Percentiles rank a stretch among this genome's conserved stretches.
Evolutionary conservation across 371 early-diverging fungal species (phyloP).

Genomic region (Rhizomucor miehei): DNA sequence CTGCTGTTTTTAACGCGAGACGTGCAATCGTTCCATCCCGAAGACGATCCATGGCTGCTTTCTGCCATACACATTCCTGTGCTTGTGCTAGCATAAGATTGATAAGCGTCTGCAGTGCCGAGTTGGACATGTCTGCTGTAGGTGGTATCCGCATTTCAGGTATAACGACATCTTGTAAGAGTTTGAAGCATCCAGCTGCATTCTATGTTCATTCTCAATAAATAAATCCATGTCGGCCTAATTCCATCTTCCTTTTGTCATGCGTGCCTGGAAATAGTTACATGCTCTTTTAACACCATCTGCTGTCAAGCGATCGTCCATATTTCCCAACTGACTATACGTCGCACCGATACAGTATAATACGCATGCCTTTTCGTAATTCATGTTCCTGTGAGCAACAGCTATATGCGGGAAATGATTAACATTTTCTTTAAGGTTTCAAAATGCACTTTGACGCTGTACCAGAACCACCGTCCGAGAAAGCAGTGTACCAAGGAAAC

Average conservation of each 20-base stretch:
- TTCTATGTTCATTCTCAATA: conserved; percentile 31
- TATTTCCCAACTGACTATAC: conserved; percentile 73
- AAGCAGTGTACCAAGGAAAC: conserved; percentile 62
- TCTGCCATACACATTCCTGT: conserved; percentile 85
- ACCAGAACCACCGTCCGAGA: conserved; percentile 2
- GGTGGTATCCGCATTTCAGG: conserved; percentile 56
- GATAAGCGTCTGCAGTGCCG: conserved; percentile 60
- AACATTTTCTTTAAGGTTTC: background rate
- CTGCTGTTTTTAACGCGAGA: conserved; percentile 70
- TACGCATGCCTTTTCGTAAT: conserved; percentile 79
- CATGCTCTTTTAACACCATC: conserved; percentile 79
- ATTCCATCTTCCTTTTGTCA: background rate
- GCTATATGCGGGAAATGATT: background rate
- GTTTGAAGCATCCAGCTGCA: conserved; percentile 79
- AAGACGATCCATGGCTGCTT: conserved; percentile 75
- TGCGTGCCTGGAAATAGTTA: conserved; percentile 68
- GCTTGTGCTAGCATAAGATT: conserved; percentile 87
- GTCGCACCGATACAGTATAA: conserved; percentile 83
- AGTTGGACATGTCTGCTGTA: conserved; percentile 53
- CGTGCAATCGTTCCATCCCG: conserved; percentile 75
- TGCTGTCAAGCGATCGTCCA: conserved; percentile 58
- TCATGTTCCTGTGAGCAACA: conserved; percentile 64
- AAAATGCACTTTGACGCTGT: no score
- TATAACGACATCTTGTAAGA: conserved; percentile 56
- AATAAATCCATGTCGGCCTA: background rate